Base-by-base conservation (phyloP, 306 rosid genomes). In the Lathyrus oleraceus region DNA sequence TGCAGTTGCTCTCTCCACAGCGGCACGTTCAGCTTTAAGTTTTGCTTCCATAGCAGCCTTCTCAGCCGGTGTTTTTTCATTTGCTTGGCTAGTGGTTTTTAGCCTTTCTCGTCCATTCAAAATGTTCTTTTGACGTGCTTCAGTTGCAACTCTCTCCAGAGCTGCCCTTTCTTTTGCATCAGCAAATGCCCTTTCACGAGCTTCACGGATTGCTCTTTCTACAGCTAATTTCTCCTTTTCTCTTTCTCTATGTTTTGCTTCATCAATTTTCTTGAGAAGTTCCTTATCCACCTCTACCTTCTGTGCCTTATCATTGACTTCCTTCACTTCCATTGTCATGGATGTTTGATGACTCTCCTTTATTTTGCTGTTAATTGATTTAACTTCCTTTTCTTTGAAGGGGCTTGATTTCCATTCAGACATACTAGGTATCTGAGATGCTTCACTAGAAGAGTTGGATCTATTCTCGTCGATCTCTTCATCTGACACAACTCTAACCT, bases 151-250 rank as follows among this genome's bases (percentile, higher is more conserved):
- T 75, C 81, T 87, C 78, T 77, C 96, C 17, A 74, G 59, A 72
- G 85, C 78, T 38, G 86, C 96, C 87, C 91, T 85, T 72, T 90
- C 96, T 65, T 80, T 79, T 73, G 91, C 93, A 67, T 84, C 96
- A 60, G 90, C 91, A 90, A 90, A 88, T 72, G 98, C 96, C 83
- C 97, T 85, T 81, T 88, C 89, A 28, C 97, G 98, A 72, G 90
- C 97, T 82, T 93, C 98, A 12, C 91, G 91, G 23, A 93, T 83
- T 57, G 85, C 91, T 84, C 96, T 85, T 73, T 88, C 98, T 68
- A 90, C 98, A 20, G 90, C 87, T 66, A 80, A 72, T 79, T 76
- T 93, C 82, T 90, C 98, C 76, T 70, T 86, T 71, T 80, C 91
- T 76, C 68, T 89, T 59, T 81, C 91, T 78, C 84, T 90, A 78